These are phyloP conservation scores for Oryza glaberrima DNA, from an alignment of 176 grass and related monocot species.

Conservation along the genomic window DNA sequence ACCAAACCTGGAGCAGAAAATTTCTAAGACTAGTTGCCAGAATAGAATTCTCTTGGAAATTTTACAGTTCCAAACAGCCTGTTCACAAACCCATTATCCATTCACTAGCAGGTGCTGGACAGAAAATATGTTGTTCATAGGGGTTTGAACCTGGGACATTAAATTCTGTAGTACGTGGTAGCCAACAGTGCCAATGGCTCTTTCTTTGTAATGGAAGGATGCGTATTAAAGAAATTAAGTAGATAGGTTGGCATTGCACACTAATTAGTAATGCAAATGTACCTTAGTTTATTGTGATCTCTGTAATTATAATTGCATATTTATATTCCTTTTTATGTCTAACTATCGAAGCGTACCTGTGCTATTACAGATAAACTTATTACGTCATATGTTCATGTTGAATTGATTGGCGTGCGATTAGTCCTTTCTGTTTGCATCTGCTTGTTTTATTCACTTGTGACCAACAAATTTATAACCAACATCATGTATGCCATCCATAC, in stretches of 20 bases:
- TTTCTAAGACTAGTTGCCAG: not conserved
- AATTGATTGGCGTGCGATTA: not conserved
- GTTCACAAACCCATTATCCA: not conserved
- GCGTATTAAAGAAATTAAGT: not conserved
- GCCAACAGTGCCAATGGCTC: not conserved
- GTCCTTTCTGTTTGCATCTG: not conserved
- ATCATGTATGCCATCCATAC: not conserved
- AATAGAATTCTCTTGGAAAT: not conserved
- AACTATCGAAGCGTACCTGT: not conserved
- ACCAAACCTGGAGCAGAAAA: not conserved
- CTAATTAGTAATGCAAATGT: not conserved
- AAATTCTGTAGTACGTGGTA: not conserved
- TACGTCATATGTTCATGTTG: not conserved
- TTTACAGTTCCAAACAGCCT: not conserved
- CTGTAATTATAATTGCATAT: not conserved
- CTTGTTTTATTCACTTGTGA: not conserved
- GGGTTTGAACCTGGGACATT: not conserved
- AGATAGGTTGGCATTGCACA: not conserved
- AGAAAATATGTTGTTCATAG: not conserved
- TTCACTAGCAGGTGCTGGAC: not conserved
- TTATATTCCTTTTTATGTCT: not conserved
- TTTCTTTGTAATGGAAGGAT: not conserved
- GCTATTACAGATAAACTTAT: not conserved
- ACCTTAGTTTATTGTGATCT: not conserved
- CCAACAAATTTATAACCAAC: constrained; percentile 6